Evolutionary conservation across 768 basidiomycete genomes (phyloP).

Genomic region (Mycena venus): DNA sequence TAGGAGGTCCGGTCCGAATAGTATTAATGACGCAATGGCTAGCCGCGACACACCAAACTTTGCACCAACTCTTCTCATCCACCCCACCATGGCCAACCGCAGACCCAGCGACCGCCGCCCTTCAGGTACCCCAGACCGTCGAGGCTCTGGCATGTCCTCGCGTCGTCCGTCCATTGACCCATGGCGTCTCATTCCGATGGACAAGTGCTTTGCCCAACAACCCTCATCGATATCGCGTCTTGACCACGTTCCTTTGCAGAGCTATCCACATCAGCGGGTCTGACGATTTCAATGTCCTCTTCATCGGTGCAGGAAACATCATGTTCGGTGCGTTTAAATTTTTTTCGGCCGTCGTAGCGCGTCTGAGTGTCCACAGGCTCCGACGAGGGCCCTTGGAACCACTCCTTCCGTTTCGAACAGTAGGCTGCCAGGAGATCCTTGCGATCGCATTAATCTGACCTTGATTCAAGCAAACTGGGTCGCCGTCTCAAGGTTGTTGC

Average conservation of each 20-base stretch:
- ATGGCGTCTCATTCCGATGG: conserved; percentile 81
- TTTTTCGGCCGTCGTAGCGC: not conserved
- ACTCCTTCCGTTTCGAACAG: conserved; percentile 93
- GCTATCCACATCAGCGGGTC: conserved; percentile 66
- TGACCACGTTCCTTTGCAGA: conserved; percentile 47
- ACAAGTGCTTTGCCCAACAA: conserved; percentile 64
- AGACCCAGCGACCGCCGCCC: conserved; percentile 59
- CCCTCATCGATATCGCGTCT: conserved; percentile 15
- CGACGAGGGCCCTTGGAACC: conserved; percentile 93
- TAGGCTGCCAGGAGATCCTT: conserved; percentile 50
- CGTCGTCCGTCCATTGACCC: conserved; percentile 85
- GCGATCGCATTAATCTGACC: conserved; percentile 24
- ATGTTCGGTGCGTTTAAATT: conserved; percentile 85
- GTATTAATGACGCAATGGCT: conserved; percentile 18
- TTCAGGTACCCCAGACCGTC: conserved; percentile 53
- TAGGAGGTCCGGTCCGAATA: not conserved
- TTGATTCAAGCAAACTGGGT: conserved; percentile 83
- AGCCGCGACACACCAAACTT: not conserved
- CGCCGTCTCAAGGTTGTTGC: conserved; percentile 96
- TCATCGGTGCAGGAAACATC: conserved; percentile 97
- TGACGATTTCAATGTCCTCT: conserved; percentile 92
- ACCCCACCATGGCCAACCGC: conserved; percentile 52
- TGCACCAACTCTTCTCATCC: not conserved
- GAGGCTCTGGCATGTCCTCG: conserved; percentile 66
- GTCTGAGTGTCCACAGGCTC: conserved; percentile 65